phyloP scores from a whole-genome alignment of 805 yeast species.

The Wickerhamiella sorbophila region DNA sequence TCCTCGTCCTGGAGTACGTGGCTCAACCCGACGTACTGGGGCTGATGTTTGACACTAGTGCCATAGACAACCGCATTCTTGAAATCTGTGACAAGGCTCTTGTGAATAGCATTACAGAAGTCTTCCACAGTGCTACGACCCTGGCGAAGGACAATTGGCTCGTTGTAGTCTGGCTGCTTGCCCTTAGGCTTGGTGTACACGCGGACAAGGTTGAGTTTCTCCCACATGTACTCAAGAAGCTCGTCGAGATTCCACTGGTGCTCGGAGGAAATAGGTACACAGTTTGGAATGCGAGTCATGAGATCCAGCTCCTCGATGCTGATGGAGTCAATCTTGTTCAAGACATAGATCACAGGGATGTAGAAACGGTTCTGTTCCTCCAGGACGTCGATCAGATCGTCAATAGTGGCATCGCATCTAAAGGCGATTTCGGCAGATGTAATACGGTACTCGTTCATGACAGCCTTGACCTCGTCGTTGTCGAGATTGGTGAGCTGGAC shows the following conservation, averaged over 20 bases:
- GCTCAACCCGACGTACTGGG: slow-evolving; percentile 81
- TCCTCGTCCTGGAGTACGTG: slow-evolving; percentile 89
- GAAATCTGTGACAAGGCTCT: slow-evolving; percentile 84
- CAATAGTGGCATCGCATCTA: slow-evolving; percentile 96
- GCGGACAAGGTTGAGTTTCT: slow-evolving; percentile 72
- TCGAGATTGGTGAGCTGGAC: slow-evolving; percentile 86
- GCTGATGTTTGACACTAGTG: slow-evolving; percentile 87
- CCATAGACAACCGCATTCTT: slow-evolving; percentile 90
- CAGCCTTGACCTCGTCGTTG: slow-evolving; percentile 88
- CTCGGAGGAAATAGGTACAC: slow-evolving; percentile 93
- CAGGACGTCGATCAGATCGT: slow-evolving; percentile 85
- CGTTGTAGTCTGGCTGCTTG: slow-evolving; percentile 77
- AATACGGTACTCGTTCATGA: slow-evolving; percentile 87
- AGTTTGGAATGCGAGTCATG: slow-evolving; percentile 84
- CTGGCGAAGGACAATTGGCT: slow-evolving; percentile 82
- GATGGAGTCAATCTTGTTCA: slow-evolving; percentile 91
- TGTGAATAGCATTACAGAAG: slow-evolving; percentile 92
- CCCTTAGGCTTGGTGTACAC: slow-evolving; percentile 98
- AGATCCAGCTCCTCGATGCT: slow-evolving; percentile 87
- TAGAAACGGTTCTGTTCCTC: slow-evolving; percentile 85
- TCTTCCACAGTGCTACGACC: slow-evolving; percentile 82
- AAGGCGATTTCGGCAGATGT: slow-evolving; percentile 93
- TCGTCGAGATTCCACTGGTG: slow-evolving; percentile 96
- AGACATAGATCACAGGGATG: slow-evolving; percentile 87
- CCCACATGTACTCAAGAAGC: slow-evolving; percentile 92